A percentile compares a stretch with the other conserved stretches of the same genome.
phyloP scores from a whole-genome alignment of 306 rosid genomes.

The Prosopis cineraria region DNA sequence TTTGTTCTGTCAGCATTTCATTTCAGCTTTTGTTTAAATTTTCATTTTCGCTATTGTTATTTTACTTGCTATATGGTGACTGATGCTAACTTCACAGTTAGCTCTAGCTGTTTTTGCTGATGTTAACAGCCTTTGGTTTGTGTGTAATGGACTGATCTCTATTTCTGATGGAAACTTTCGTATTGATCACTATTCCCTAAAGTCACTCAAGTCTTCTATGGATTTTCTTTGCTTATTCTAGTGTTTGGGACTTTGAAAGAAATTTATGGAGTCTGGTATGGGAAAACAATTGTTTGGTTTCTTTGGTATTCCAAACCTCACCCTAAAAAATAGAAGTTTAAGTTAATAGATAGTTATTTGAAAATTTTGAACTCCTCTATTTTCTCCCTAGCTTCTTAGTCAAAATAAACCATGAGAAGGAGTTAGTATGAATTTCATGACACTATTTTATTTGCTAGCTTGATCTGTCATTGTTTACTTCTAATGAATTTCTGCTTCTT shows the following conservation, averaged over 20 bases:
- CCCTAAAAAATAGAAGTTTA: background rate
- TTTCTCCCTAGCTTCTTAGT: background rate
- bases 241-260: background rate
- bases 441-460: conserved; percentile 5
- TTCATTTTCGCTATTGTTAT: background rate
- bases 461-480: conserved; percentile 9
- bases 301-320: background rate
- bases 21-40: background rate
- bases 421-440: background rate
- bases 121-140: conserved; percentile 11
- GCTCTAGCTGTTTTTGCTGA: background rate
- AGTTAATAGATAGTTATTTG: background rate
- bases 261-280: background rate
- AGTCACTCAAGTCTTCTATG: background rate
- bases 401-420: background rate
- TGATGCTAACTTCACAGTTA: conserved; percentile 10
- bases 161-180: conserved; percentile 4
- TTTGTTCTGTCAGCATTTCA: conserved; percentile 4
- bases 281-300: background rate
- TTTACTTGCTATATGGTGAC: background rate
- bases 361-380: background rate
- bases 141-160: conserved; percentile 19
- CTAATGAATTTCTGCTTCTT: background rate
- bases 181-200: conserved; percentile 7
- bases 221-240: background rate